Conservation (phyloP, 768 basidiomycete species). For the Russula foetens region DNA sequence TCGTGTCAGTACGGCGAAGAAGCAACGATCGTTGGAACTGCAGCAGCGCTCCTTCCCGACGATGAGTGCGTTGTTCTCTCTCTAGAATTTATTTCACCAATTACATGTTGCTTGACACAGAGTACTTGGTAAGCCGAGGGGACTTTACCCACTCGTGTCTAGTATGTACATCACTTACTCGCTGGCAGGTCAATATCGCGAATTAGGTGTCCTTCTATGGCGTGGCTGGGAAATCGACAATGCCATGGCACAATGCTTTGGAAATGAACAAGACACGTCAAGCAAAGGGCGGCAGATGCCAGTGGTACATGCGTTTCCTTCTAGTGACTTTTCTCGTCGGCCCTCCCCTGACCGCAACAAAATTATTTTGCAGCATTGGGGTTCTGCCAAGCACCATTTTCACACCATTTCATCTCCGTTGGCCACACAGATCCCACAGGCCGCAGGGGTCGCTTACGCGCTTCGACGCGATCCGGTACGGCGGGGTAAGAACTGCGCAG, state of each 20-base stretch:
- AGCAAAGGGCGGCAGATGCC: conserved; percentile 93
- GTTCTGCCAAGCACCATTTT: conserved; percentile 76
- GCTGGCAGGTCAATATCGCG: conserved; percentile 75
- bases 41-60: conserved; percentile 70
- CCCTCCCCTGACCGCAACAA: not conserved
- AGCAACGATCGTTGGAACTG: conserved; percentile 82
- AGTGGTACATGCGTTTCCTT: conserved; percentile 44
- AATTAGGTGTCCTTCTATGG: conserved; percentile 87
- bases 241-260: conserved; percentile 91
- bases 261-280: conserved; percentile 69
- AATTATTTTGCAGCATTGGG: conserved; percentile 66
- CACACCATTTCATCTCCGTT: conserved; percentile 92
- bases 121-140: conserved; percentile 52
- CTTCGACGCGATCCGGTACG: conserved; percentile 69
- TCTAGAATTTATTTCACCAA: not conserved
- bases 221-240: conserved; percentile 70
- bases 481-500: conserved; percentile 66
- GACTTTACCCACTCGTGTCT: not conserved
- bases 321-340: not conserved
- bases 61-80: conserved; percentile 61
- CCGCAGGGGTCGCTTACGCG: conserved; percentile 88
- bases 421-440: conserved; percentile 92
- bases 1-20: conserved; percentile 72
- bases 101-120: conserved; percentile 28
- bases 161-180: conserved; percentile 4